Percentiles rank a stretch among this genome's conserved stretches.
These are phyloP conservation scores for Cladochytrium tenue DNA, from an alignment of 371 early-diverging fungal genomes.

Conservation along the genomic window DNA sequence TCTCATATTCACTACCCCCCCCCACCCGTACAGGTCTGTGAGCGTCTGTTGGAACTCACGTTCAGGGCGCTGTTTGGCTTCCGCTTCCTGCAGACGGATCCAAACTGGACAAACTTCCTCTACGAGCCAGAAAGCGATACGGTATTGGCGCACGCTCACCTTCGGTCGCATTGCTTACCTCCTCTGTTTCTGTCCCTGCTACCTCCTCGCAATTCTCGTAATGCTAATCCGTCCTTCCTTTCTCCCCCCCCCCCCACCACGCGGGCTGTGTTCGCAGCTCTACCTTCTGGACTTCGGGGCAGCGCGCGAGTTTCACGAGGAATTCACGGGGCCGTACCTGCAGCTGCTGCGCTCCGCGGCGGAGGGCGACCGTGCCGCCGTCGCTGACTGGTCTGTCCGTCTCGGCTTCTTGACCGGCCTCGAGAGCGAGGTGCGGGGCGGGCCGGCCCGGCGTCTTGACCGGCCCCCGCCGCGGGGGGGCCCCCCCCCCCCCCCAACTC, in stretches of 20 bases:
- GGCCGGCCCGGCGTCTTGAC: too few species aligned
- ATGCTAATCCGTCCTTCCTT: too few species aligned
- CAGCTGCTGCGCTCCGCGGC: constrained; percentile 76
- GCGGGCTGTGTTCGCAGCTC: constrained; percentile 48
- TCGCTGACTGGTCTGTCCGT: constrained; percentile 72
- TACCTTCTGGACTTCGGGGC: constrained; percentile 94
- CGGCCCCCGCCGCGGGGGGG: too few species aligned
- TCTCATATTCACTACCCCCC: too few species aligned
- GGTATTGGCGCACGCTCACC: too few species aligned
- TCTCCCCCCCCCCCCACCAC: too few species aligned
- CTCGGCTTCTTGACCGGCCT: constrained; percentile 92
- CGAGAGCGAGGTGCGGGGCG: constrained; percentile 72
- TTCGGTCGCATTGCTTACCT: too few species aligned
- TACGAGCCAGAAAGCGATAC: constrained; percentile 68
- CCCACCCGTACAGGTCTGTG: too few species aligned
- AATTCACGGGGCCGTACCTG: constrained; percentile 77
- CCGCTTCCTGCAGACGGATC: constrained; percentile 97
- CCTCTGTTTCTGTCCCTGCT: too few species aligned
- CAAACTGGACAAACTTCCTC: constrained; percentile 97
- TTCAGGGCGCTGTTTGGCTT: constrained; percentile 88
- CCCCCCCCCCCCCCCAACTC: too few species aligned
- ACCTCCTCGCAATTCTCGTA: too few species aligned
- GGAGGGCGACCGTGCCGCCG: constrained; percentile 71
- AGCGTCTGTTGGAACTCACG: constrained; percentile 72
- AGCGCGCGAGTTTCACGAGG: constrained; percentile 74